These are phyloP conservation scores for Scenedesmus sp. DNA, from an alignment of 163 green algal species.

Conservation along the genomic window DNA sequence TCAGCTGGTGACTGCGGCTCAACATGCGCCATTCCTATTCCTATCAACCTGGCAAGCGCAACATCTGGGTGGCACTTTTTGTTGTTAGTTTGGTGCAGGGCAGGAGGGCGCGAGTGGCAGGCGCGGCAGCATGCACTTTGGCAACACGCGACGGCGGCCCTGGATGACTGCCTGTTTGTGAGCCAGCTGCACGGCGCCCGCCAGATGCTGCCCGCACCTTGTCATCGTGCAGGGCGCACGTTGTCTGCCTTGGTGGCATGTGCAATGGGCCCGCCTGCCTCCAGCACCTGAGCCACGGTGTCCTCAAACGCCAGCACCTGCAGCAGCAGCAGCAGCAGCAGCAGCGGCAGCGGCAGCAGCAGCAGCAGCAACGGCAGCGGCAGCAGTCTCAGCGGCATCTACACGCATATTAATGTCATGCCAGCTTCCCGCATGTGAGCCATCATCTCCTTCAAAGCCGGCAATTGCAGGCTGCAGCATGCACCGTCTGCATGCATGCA, in stretches of 20 bases:
- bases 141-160: too few species aligned
- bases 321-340: background rate
- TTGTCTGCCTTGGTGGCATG: conserved; percentile 65
- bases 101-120: too few species aligned
- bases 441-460: background rate
- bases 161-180: too few species aligned
- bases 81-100: too few species aligned
- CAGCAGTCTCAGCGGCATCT: background rate
- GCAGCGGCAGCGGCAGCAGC: background rate
- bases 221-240: conserved; percentile 77
- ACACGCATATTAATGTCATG: background rate
- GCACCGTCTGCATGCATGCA: background rate
- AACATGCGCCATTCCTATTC: too few species aligned
- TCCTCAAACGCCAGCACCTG: conserved; percentile 60
- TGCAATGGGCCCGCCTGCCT: conserved; percentile 58
- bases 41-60: too few species aligned
- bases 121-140: too few species aligned
- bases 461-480: background rate
- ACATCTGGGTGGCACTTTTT: too few species aligned
- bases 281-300: conserved; percentile 59
- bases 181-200: too few species aligned
- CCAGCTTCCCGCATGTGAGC: background rate
- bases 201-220: conserved; percentile 19
- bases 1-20: too few species aligned
- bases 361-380: background rate